Conservation (phyloP, 2,329 filamentous ascomycete genomes). For the Cladosporium sp. region DNA sequence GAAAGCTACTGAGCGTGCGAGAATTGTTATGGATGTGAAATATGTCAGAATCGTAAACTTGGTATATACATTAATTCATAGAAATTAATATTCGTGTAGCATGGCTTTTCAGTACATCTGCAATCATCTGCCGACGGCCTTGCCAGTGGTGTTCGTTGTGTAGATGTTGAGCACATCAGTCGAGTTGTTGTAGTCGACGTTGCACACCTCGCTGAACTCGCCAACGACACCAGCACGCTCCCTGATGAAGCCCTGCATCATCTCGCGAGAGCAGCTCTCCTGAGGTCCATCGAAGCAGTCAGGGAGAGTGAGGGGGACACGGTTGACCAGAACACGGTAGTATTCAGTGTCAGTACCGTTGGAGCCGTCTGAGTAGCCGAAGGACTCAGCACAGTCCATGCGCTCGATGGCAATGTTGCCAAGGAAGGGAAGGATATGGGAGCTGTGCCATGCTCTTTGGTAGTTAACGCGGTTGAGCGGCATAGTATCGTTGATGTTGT, state of each 20-base stretch:
- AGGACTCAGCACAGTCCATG: conserved; percentile 60
- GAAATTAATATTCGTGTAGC: not conserved
- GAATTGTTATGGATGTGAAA: not conserved
- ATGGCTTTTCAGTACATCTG: not conserved
- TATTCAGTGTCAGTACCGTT: conserved; percentile 41
- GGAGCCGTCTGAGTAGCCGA: conserved; percentile 51
- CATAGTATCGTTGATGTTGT: conserved; percentile 65
- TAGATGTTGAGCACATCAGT: conserved; percentile 42
- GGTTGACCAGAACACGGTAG: conserved; percentile 55
- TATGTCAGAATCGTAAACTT: not conserved
- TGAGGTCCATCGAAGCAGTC: conserved; percentile 54
- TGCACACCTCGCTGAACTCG: conserved; percentile 47
- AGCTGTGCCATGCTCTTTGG: conserved; percentile 64
- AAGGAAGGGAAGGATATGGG: conserved; percentile 65
- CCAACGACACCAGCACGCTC: conserved; percentile 48
- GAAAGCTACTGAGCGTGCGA: not conserved
- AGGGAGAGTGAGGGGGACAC: conserved; percentile 51
- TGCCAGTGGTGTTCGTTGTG: conserved; percentile 24
- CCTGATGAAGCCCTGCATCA: conserved; percentile 48
- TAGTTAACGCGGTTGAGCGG: conserved; percentile 64
- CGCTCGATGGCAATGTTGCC: conserved; percentile 68
- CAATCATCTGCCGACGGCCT: conserved; percentile 20
- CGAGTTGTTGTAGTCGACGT: conserved; percentile 47
- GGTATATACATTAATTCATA: conserved; percentile 3
- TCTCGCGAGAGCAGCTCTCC: conserved; percentile 51